Conservation (phyloP, 345 rosid genomes). For the Brassica napus region DNA sequence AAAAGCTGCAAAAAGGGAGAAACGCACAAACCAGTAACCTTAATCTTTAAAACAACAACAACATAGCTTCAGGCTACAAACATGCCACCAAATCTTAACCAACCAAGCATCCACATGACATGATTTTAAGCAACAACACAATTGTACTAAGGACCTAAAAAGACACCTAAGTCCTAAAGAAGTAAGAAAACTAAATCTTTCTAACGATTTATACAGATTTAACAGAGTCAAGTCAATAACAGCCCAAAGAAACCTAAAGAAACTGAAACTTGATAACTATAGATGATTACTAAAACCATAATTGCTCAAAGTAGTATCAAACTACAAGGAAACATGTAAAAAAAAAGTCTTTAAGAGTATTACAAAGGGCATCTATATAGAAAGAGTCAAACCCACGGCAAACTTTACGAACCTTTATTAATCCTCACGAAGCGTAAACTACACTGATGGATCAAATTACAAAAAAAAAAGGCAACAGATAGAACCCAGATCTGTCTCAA, state of each 20-base stretch:
- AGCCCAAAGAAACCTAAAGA: background rate
- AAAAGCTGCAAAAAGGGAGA: slow-evolving; percentile 53
- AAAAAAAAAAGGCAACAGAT: background rate
- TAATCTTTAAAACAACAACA: background rate
- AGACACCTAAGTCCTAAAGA: background rate
- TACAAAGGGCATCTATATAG: background rate
- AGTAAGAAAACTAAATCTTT: background rate
- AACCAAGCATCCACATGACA: background rate
- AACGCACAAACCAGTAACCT: slow-evolving; percentile 39
- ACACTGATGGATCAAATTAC: background rate
- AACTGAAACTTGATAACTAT: background rate
- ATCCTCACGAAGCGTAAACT: background rate
- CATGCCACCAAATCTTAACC: background rate
- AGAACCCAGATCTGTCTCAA: background rate
- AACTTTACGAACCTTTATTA: background rate
- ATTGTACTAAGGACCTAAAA: background rate
- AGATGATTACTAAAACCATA: background rate
- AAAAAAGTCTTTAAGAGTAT: background rate
- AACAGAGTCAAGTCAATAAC: background rate
- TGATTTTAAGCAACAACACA: background rate
- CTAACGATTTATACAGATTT: background rate
- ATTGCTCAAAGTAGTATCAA: background rate
- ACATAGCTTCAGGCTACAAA: background rate
- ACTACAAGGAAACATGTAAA: background rate
- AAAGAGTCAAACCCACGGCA: background rate